phyloP scores from a whole-genome alignment of 2,329 filamentous ascomycete genomes.

The Scleromitrula shiraiana region DNA sequence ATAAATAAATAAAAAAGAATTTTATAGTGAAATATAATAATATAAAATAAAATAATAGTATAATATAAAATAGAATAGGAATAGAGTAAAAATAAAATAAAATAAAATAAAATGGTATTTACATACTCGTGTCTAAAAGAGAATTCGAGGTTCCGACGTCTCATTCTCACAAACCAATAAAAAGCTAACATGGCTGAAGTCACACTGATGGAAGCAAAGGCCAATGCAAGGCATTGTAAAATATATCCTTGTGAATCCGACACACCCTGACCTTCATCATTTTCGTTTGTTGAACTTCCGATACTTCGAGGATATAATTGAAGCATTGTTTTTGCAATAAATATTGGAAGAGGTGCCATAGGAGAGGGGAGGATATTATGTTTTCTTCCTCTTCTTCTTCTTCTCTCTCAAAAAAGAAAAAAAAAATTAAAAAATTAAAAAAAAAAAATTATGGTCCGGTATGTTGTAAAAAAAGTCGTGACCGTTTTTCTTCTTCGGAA shows the following conservation, averaged over 20 bases:
- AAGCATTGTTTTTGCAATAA: conserved; percentile 11
- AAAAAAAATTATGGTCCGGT: too few species aligned
- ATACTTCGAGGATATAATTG: conserved; percentile 5
- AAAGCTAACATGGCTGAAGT: conserved; percentile 47
- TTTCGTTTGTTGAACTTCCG: conserved; percentile 12
- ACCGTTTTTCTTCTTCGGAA: not conserved
- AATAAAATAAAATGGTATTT: not conserved
- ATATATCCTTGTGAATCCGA: conserved; percentile 16
- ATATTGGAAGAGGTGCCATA: conserved; percentile 22
- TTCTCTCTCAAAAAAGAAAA: not conserved
- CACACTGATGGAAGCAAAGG: conserved; percentile 46
- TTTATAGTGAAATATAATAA: too few species aligned
- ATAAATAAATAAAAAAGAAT: too few species aligned
- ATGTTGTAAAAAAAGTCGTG: too few species aligned
- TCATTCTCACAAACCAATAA: conserved; percentile 69
- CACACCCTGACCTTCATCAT: not conserved
- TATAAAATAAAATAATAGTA: not conserved
- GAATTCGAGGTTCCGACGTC: too few species aligned
- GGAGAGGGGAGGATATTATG: not conserved
- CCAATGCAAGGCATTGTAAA: conserved; percentile 29
- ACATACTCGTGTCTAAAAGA: conserved; percentile 65
- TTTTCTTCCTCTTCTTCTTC: too few species aligned
- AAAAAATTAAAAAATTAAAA: not conserved
- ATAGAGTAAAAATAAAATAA: not conserved
- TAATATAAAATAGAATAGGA: not conserved